Evolutionary conservation across 1,284 basidiomycete species (phyloP), one percentile per base, ranked within the genome.

Genomic region (Hymenochaete sp.): DNA sequence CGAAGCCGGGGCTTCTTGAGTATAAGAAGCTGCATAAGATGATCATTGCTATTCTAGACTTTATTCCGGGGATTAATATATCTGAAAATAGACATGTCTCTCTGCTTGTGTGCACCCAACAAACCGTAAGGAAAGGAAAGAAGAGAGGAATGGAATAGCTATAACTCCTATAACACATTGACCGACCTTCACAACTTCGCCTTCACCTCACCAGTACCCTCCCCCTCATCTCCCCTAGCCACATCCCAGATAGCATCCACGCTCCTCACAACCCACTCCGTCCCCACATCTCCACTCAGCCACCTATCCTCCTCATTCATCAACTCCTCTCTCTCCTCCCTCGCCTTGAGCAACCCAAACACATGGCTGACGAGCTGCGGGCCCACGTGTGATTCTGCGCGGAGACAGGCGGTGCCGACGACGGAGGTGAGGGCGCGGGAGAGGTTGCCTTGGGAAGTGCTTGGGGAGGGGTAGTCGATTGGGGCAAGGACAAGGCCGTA

Each of bases 321-420:
- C 21, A 70, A 71, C 47, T 72, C 68, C 35, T 66, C 66, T n/a
- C 21, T 19, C 32, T n/a, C 5, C 5, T 8, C 5, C 42, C 82
- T 80, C 26, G 89, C 89, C 61, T 93, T 93, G 54, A 93, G 78
- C 57, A 98, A 72, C 14, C 95, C 95, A 64, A 92, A 96, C 36
- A 93, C 85, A 62, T 98, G 95, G 59, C 84, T 89, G 8, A 73
- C 85, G 47, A 97, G 75, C 62, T 98, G 95, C 6, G 93, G 90
- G 13, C 82, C 91, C 46, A 98, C 93, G 40, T 87, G 75, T 26
- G 79, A 82, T 60, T 95, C 88, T 5, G 93, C 82, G 50, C 95
- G 80, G 43, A 98, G 74, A 53, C 90, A 86, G n/a, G 92, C 83
- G 48, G 91, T 84, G 35, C 89, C 93, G 44, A 95, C 82, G 29